A percentile compares a stretch with the other conserved stretches of the same genome.
phyloP scores from a whole-genome alignment of 1,139 yeast species.

The Diutina catenulata region DNA sequence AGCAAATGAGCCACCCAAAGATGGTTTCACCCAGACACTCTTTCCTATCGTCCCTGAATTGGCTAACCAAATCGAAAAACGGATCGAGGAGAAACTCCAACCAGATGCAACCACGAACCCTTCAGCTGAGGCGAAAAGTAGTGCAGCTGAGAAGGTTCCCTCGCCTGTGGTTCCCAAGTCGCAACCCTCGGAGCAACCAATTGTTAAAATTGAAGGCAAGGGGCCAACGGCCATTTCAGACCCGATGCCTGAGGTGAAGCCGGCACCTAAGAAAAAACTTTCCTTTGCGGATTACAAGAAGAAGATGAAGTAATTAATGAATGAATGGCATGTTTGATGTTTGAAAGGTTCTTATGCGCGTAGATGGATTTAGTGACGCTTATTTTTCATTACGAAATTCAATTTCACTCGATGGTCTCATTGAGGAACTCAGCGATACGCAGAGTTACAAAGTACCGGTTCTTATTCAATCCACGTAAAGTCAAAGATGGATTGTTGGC shows the following conservation, averaged over 20 bases:
- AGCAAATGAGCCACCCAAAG: neutral
- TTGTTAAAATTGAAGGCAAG: neutral
- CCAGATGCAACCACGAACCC: too few species aligned
- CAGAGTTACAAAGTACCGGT: conserved; percentile 8
- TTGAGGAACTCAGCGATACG: conserved; percentile 9
- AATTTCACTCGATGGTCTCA: neutral
- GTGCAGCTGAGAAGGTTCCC: neutral
- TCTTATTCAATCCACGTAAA: conserved; percentile 11
- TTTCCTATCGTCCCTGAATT: neutral
- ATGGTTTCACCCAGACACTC: neutral
- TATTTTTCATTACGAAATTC: neutral
- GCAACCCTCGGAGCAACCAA: neutral
- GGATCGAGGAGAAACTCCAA: neutral
- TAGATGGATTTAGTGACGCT: too few species aligned
- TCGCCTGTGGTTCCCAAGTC: neutral
- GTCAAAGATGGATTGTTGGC: conserved; percentile 5
- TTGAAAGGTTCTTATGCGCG: too few species aligned
- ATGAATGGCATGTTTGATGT: too few species aligned
- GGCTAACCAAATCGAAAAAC: neutral
- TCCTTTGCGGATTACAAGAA: conserved; percentile 78
- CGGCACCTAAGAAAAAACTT: conserved; percentile 38
- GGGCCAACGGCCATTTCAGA: neutral
- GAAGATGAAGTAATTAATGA: conserved; percentile 35
- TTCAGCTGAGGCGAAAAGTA: neutral
- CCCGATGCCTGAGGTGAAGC: neutral